Base-by-base conservation (phyloP, 73 alveolate genomes). In the Tetrahymena elliotti region DNA sequence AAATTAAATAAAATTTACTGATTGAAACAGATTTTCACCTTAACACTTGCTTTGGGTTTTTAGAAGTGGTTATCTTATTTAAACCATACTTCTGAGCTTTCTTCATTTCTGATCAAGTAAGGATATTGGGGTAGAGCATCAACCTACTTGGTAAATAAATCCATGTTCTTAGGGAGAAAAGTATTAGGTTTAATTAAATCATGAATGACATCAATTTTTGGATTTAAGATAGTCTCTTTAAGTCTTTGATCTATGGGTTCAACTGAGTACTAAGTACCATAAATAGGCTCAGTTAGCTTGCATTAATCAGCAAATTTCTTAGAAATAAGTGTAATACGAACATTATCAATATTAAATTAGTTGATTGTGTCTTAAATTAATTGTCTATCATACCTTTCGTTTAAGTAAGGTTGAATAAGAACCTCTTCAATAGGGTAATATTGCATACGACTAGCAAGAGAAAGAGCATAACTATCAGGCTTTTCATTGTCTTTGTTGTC, bases 131-230 rank as follows among this genome's bases (percentile, higher is more conserved):
- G 96, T 33, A 94, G 54, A 3, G 36, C 54, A n/a, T 93, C 95
- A 31, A 94, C 94, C 82, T 94, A 94, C 41, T 95, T 97, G 11
- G 95, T 83, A 34, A 98, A 93, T 52, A 98, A 94, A 83, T 97
- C 98, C 37, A 98, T 96, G 84, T 96, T 94, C 88, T 97, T 93
- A n/a, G 99, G 99, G 37, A 99, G 93, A 36, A 98, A 98, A 16
- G 94, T 94, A 97, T 99, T 96, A 35, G 84, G 96, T 7, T 97
- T 98, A 3, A 99, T 99, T 35, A 97, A 94, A 53, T 97, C 99
- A 24, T 97, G 95, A 27, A 22, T 36, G 83, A 53, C 83, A 34
- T 93, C 93, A 31, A 41, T 33, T 83, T 92, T 68, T 27, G 94
- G 34, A 68, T 68, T 68, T 68, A 6, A 68, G 24, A 94, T 95